Percentiles rank a stretch among this genome's conserved stretches.
phyloP scores from a whole-genome alignment of 2,329 filamentous ascomycete genomes.

The Salinomyces thailandicus region DNA sequence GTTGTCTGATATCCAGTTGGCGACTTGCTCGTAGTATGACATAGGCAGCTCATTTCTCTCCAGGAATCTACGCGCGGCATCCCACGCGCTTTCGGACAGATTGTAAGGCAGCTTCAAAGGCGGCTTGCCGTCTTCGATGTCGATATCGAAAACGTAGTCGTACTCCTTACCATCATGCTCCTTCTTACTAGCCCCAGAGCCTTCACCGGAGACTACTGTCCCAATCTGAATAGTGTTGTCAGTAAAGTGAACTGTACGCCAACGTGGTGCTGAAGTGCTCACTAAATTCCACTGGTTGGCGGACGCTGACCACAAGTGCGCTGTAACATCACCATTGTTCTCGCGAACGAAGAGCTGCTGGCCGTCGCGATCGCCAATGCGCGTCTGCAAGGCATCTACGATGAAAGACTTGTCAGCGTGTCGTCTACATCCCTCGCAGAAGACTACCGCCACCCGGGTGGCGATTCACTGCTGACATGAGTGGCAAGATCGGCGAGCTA shows the following conservation, averaged over 20 bases:
- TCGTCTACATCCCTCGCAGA: background rate
- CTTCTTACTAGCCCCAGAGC: conserved; percentile 61
- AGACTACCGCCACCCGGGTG: background rate
- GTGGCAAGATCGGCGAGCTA: no score
- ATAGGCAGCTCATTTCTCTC: conserved; percentile 79
- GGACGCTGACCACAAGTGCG: conserved; percentile 70
- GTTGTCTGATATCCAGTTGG: conserved; percentile 84
- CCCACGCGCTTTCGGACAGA: conserved; percentile 82
- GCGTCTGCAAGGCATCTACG: conserved; percentile 64
- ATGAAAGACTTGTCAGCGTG: conserved; percentile 2
- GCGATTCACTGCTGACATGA: conserved; percentile 2
- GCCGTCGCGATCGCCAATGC: conserved; percentile 87
- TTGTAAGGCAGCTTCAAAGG: conserved; percentile 92
- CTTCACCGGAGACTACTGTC: conserved; percentile 83
- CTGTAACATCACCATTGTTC: conserved; percentile 67
- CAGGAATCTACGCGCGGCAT: conserved; percentile 83
- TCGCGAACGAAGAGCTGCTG: conserved; percentile 89
- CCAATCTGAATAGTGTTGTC: conserved; percentile 56
- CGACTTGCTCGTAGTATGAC: conserved; percentile 80
- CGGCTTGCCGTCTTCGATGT: conserved; percentile 89
- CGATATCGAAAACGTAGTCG: conserved; percentile 93
- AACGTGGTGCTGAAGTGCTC: conserved; percentile 3
- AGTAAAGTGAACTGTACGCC: conserved; percentile 2
- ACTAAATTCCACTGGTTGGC: conserved; percentile 26
- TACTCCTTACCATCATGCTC: conserved; percentile 77